These are phyloP conservation scores for Pachyrhizus erosus DNA, from an alignment of 306 rosid species.

Conservation along the genomic window DNA sequence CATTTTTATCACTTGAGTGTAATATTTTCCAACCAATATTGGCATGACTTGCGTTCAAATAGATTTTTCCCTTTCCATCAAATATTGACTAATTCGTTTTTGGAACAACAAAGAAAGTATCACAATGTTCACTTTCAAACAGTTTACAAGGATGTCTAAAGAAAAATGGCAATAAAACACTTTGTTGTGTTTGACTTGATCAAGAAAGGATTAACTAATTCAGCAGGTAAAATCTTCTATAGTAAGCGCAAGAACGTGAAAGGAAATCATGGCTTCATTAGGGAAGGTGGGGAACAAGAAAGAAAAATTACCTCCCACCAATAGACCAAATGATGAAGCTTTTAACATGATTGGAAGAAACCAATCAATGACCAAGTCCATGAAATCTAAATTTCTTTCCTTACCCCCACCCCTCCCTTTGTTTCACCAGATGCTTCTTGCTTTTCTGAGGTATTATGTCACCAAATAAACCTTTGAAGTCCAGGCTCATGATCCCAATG, in stretches of 20 bases:
- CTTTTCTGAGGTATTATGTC: not conserved
- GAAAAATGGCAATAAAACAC: not conserved
- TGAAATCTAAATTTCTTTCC: not conserved
- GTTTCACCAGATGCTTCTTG: not conserved
- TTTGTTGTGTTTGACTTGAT: not conserved
- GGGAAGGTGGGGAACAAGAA: not conserved
- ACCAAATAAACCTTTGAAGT: constrained; percentile 90
- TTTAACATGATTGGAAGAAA: not conserved
- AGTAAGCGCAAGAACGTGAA: not conserved
- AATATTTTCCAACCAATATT: too few species aligned
- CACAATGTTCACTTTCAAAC: not conserved
- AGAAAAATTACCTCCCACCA: not conserved
- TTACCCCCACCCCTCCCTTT: not conserved
- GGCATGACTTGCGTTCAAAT: too few species aligned
- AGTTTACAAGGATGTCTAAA: not conserved
- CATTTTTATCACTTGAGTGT: too few species aligned
- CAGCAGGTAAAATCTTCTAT: not conserved
- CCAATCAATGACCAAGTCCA: not conserved
- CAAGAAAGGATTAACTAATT: not conserved
- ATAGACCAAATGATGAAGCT: not conserved
- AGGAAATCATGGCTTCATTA: not conserved
- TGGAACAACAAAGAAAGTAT: not conserved
- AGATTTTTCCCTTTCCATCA: not conserved
- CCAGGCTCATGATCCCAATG: constrained; percentile 84
- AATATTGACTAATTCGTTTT: not conserved